Percentiles rank a stretch among this genome's conserved stretches.
Conservation (phyloP, 2,329 filamentous ascomycete genomes). For the Fusarium agapanthi region DNA sequence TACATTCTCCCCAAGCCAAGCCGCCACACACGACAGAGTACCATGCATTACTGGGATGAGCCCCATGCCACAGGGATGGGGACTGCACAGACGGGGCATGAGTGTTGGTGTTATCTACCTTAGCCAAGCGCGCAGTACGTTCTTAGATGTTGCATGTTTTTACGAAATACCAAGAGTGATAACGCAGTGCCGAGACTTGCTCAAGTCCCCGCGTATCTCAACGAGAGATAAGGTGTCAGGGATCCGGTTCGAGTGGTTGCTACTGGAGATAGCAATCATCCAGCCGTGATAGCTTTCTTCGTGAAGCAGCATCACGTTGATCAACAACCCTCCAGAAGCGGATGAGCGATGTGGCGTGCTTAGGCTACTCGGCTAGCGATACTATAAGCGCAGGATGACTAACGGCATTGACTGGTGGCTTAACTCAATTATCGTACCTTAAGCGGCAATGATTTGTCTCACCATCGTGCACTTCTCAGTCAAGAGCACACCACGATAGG, state of each 20-base stretch:
- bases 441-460: background rate
- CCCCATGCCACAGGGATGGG: conserved; percentile 9
- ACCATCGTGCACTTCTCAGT: background rate
- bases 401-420: conserved; percentile 7
- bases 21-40: conserved; percentile 26
- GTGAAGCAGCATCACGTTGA: background rate
- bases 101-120: conserved; percentile 31
- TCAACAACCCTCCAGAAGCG: background rate
- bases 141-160: background rate
- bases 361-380: background rate
- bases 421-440: background rate
- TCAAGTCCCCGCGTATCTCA: conserved; percentile 10
- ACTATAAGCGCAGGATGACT: conserved; percentile 9
- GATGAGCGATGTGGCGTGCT: conserved; percentile 1
- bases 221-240: conserved; percentile 3
- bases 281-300: background rate
- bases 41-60: conserved; percentile 15
- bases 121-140: conserved; percentile 19
- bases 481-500: conserved; percentile 10
- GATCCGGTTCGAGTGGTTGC: background rate
- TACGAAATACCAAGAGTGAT: conserved; percentile 28
- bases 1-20: conserved; percentile 33
- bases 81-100: conserved; percentile 18
- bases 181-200: conserved; percentile 12
- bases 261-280: background rate